These are phyloP conservation scores for Zizania latifolia DNA, from an alignment of 176 grass and related monocot species.

Conservation along the genomic window DNA sequence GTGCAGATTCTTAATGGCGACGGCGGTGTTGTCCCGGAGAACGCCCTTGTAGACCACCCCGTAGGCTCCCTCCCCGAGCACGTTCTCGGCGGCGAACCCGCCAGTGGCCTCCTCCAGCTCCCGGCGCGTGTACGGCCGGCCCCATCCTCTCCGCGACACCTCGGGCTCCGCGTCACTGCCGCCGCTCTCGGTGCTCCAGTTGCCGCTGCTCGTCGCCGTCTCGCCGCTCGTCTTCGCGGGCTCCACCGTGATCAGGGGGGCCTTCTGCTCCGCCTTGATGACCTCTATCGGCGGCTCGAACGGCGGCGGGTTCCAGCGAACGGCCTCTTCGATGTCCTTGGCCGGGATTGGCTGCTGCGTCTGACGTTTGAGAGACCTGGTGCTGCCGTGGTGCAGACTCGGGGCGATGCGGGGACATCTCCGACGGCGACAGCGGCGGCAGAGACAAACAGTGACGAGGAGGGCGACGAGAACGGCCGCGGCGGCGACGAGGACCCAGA, in stretches of 20 bases:
- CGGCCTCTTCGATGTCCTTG: slow-evolving; percentile 50
- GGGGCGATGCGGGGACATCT: slow-evolving; percentile 18
- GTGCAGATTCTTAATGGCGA: slow-evolving; percentile 89
- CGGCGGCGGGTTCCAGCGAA: slow-evolving; percentile 22
- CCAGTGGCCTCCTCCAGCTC: slow-evolving; percentile 67
- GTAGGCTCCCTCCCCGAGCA: slow-evolving; percentile 80
- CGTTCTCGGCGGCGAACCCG: slow-evolving; percentile 54
- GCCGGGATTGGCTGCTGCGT: slow-evolving; percentile 33
- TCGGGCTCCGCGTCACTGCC: slow-evolving; percentile 27
- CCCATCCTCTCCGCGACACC: slow-evolving; percentile 68
- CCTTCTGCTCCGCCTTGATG: slow-evolving; percentile 47
- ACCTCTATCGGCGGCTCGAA: slow-evolving; percentile 48
- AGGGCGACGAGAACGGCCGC: slow-evolving; percentile 31
- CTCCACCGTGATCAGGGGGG: slow-evolving; percentile 24
- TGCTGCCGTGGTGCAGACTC: background rate
- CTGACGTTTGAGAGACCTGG: slow-evolving; percentile 38
- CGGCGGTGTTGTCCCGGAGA: slow-evolving; percentile 50
- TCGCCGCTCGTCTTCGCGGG: slow-evolving; percentile 28
- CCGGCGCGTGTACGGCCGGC: slow-evolving; percentile 52
- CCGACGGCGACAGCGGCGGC: slow-evolving; percentile 45
- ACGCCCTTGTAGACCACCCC: slow-evolving; percentile 82
- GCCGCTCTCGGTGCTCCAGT: slow-evolving; percentile 15
- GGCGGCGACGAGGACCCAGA: slow-evolving; percentile 56
- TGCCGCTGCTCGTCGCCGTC: slow-evolving; percentile 26
- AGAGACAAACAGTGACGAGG: slow-evolving; percentile 43